Evolutionary conservation across 192 early-diverging fungal species (phyloP), one percentile per base, ranked within the genome.

Genomic region (Geosiphon pyriformis): DNA sequence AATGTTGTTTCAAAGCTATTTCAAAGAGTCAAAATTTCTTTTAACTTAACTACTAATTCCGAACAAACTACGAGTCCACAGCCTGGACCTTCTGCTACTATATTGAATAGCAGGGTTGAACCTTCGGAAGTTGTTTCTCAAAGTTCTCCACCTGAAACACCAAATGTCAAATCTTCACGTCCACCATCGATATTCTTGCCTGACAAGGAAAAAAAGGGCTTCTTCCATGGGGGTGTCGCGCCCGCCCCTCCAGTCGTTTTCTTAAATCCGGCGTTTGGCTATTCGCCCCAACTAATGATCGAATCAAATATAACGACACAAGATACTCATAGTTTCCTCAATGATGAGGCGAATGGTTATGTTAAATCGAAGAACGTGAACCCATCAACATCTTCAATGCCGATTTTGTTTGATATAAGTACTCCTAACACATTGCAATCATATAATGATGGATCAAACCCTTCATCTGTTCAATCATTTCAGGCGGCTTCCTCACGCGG

Each of bases 1-100:
- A 79, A 76, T 46, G 81, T 81, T 3, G 67, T 85, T 25, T 78
- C 80, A 55, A 85, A 83, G 46, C 61, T 85, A 58, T 81, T 83
- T 64, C 78, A 76, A 22, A 74, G 76, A 17, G 79, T 85, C 52
- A 83, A 73, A 27, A 78, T 65, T 61, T 76, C 79, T 0, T 74
- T 82, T 37, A 37, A 1, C 7, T 55, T 67, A 7, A 62, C 72
- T 11, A n/a, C 61, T 46, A n/a, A 17, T 32, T 18, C 49, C 23
- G 18, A 32, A 1, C 17, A 53, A 2, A 8, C 71, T 1, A 27
- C 70, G 50, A 25, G 17, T 22, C 52, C 0, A 23, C 57, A n/a
- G 22, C 66, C 10, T 25, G 18, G n/a, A 23, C 55, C 17, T 30
- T 30, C 29, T 23, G 3, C 20, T 34, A 23, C 69, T 17, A 11